These are phyloP conservation scores for Eucalyptus pumila DNA, from an alignment of 345 rosid genomes.

Conservation along the genomic window DNA sequence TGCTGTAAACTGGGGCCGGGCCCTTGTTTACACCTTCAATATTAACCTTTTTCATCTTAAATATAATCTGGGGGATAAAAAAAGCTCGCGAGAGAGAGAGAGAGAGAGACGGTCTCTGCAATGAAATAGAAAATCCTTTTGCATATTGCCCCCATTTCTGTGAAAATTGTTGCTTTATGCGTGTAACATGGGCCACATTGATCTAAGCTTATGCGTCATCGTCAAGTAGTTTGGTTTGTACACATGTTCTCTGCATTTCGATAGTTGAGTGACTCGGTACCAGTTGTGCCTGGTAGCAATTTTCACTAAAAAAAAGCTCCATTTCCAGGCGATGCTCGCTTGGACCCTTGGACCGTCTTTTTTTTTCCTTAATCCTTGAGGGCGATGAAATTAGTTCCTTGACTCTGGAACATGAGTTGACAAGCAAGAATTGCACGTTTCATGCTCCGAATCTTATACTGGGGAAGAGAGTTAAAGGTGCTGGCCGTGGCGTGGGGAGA, in stretches of 20 bases:
- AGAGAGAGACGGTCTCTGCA: not conserved
- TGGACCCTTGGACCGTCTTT: not conserved
- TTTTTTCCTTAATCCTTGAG: not conserved
- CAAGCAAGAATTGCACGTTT: not conserved
- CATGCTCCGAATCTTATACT: not conserved
- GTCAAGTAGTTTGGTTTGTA: not conserved
- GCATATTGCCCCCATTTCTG: not conserved
- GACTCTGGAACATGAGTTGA: not conserved
- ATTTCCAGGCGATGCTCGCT: not conserved
- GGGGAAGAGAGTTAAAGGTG: not conserved
- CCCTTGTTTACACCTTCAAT: not conserved
- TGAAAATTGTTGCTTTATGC: not conserved
- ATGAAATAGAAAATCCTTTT: not conserved
- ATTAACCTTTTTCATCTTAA: not conserved
- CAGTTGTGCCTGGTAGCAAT: not conserved
- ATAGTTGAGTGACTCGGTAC: not conserved
- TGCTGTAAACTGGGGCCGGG: not conserved
- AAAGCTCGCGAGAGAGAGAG: not conserved
- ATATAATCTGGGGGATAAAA: not conserved
- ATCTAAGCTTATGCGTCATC: not conserved
- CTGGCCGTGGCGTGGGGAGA: not conserved
- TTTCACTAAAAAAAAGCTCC: not conserved
- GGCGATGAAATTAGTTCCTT: not conserved
- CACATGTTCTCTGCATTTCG: not conserved
- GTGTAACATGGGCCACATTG: not conserved